phyloP scores from a whole-genome alignment of 176 grass and related monocot genomes.

The Paspalum notatum region DNA sequence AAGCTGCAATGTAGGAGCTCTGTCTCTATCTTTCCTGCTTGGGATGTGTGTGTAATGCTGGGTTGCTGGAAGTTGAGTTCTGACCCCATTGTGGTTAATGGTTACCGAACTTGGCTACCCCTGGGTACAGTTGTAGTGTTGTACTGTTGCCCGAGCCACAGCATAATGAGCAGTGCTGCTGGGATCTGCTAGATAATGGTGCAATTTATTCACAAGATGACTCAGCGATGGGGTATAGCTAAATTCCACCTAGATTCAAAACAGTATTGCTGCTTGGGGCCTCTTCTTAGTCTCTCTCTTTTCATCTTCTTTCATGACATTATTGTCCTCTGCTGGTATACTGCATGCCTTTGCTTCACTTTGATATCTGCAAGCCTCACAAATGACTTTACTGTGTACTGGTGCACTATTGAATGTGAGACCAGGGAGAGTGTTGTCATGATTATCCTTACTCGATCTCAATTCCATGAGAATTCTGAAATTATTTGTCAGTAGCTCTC shows the following conservation, averaged over 20 bases:
- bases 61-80: constrained; percentile 11
- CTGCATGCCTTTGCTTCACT: constrained; percentile 13
- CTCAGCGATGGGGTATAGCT: neutral
- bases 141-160: constrained; percentile 25
- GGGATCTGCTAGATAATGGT: constrained; percentile 18
- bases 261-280: constrained; percentile 3
- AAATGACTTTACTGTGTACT: neutral
- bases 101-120: constrained; percentile 24
- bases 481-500: neutral
- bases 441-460: neutral
- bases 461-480: constrained; percentile 12
- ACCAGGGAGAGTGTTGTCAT: constrained; percentile 2
- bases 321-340: neutral
- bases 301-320: no score
- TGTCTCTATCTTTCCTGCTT: constrained; percentile 14
- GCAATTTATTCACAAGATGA: neutral
- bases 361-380: constrained; percentile 11
- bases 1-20: constrained; percentile 21
- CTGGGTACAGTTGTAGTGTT: constrained; percentile 19
- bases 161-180: constrained; percentile 1
- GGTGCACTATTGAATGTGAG: constrained; percentile 1
- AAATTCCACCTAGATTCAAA: neutral
- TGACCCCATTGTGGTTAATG: neutral
- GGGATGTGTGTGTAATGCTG: neutral
- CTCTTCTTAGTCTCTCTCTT: no score